Base-by-base conservation (phyloP, 176 grass and related monocot species). In the Saccharum officinarum region DNA sequence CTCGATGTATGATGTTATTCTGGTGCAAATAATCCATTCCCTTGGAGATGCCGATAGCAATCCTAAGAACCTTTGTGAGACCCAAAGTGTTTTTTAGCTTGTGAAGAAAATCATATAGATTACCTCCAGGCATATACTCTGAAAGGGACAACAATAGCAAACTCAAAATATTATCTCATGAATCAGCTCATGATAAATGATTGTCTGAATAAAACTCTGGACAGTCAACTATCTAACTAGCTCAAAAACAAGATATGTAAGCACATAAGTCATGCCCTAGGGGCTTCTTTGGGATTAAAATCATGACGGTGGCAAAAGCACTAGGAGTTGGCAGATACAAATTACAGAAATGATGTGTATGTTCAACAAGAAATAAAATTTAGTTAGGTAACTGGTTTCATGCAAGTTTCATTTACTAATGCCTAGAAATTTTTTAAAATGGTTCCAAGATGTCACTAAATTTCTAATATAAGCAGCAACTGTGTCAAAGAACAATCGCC, bases 1-100 rank as follows among this genome's bases (percentile, higher is more conserved):
- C 97, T 76, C 97, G 91, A 84, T 98, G 97, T 57, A 98, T 89
- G 62, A 98, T 96, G 76, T 91, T 94, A n/a, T 96, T 95, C 69
- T 57, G 82, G 84, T 98, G 97, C 77, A 98, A 93, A 86, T 98
- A 98, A 65, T 88, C 65, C 97, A 98, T 98, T 44, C 93, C 97
- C 78, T 89, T 98, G 16, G 88, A 92, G 76, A 98, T 89, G 77
- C 89, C 97, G 54, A 92, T 94, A 63, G 91, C 88, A 81, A 98
- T 87, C 88, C 87, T 94, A 75, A 98, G 81, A 85, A 98, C 73
- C 25, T 75, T 45, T 4, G 87, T 26, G 83, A 98, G 86, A 77
- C 94, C 90, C 90, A 98, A 89, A 81, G 45, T 85, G 18, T 87
- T 89, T 3, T 89, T 85, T 59, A 86, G 10, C 88, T 89, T 96